A percentile compares a stretch with the other conserved stretches of the same genome.
Evolutionary conservation across 352 stramenopile species (phyloP).

Genomic region (Phytophthora pisi): DNA sequence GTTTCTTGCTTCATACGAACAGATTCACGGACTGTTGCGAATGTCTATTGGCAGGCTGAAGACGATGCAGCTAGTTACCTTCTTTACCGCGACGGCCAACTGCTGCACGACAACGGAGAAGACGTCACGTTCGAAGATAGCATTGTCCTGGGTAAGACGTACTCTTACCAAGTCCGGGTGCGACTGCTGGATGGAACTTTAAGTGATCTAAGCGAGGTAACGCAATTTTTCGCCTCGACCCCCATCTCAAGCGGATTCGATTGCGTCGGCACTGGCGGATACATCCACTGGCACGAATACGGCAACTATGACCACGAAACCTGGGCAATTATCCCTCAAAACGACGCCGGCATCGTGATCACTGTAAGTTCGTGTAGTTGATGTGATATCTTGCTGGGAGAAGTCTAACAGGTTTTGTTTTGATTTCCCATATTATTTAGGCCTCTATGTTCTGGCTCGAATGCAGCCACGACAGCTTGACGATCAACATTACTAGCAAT

Average conservation of each 20-base stretch:
- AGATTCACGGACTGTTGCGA: constrained; percentile 43
- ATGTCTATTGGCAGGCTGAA: constrained; percentile 40
- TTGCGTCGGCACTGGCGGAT: constrained; percentile 36
- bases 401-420: constrained; percentile 4
- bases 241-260: constrained; percentile 29
- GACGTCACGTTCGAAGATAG: constrained; percentile 50
- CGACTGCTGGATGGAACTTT: constrained; percentile 24
- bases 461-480: constrained; percentile 57
- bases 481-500: constrained; percentile 27
- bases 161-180: constrained; percentile 45
- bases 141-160: constrained; percentile 37
- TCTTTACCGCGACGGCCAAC: constrained; percentile 40
- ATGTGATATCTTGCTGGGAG: neutral
- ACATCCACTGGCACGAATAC: constrained; percentile 51
- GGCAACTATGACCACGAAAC: constrained; percentile 32
- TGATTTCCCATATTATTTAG: constrained; percentile 10
- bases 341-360: constrained; percentile 35
- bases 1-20: neutral
- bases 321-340: constrained; percentile 47
- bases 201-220: constrained; percentile 40
- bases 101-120: constrained; percentile 29
- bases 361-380: constrained; percentile 36
- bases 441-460: constrained; percentile 61
- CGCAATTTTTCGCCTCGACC: constrained; percentile 20
- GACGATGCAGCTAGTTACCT: constrained; percentile 38